phyloP scores from a whole-genome alignment of 2,329 filamentous ascomycete genomes.

The Penicillium sp. region DNA sequence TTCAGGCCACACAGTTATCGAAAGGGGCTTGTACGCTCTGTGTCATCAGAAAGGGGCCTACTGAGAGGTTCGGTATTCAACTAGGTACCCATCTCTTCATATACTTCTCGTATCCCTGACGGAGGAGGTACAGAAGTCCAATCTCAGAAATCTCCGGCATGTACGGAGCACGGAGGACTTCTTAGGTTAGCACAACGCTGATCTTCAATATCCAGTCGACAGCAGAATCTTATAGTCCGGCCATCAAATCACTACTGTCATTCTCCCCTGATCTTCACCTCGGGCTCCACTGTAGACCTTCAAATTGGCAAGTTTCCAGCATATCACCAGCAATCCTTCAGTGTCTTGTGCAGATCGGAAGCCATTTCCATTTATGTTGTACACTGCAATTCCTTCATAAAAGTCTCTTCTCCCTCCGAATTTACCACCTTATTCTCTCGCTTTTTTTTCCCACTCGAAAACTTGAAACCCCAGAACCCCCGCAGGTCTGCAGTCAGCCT shows the following conservation, averaged over 20 bases:
- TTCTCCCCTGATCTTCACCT: constrained; percentile 5
- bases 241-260: constrained; percentile 1
- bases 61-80: background rate
- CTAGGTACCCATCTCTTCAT: background rate
- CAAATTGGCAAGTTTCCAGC: background rate
- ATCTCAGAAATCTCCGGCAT: background rate
- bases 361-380: constrained; percentile 10
- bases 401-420: background rate
- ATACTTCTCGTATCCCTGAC: too few species aligned
- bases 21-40: background rate
- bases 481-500: constrained; percentile 4
- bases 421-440: constrained; percentile 1
- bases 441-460: background rate
- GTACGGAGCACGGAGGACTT: background rate
- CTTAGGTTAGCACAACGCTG: constrained; percentile 1
- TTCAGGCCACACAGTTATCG: background rate
- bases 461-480: constrained; percentile 4
- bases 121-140: background rate
- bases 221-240: constrained; percentile 2
- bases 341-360: background rate
- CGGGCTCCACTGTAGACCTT: constrained; percentile 8
- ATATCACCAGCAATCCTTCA: background rate
- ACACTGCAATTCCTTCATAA: constrained; percentile 1
- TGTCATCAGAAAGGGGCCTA: too few species aligned
- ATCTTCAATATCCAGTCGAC: constrained; percentile 13